Evolutionary conservation across 2,329 filamentous ascomycete genomes (phyloP), one percentile per base, ranked within the genome.

Genomic region (Claviceps lovelessii): DNA sequence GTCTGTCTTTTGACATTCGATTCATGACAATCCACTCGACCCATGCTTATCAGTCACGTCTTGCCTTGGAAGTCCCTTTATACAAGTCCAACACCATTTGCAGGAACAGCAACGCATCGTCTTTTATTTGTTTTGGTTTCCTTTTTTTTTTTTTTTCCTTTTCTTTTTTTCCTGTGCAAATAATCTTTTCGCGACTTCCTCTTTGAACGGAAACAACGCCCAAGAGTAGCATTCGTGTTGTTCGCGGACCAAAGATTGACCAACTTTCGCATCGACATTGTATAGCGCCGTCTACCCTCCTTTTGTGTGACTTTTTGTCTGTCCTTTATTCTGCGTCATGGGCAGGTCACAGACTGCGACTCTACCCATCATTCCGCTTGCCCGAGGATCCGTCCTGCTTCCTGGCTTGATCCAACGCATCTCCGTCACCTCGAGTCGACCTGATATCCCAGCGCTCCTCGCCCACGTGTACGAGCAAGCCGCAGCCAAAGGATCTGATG

Each of bases 361-460:
- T 54, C 70, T 95, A 39, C 87, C 91, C 49, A 73, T 97, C 62
- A 85, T 97, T 61, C 88, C 90, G 42, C 80, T 97, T 47, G 82
- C 88, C 53, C 83, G 85, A 64, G 86, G 85, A 60, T 80, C 83
- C 58, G 86, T 96, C 61, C 81, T 97, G 45, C 80, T 95, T 10
- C 93, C 93, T 4, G 89, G 90, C 58, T 83, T 90, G 55, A 83
- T 90, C 52, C 80, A 95, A 62, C 86, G 90, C 62, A 86, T 97
- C 60, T 83, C 88, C 54, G 85, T 96, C 53, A 82, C 85, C 45
- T 84, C 77, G 42, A 77, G 85, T 68, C 88, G 91, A 52, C 83
- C 88, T 61, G 93, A 97, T 70, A 85, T 97, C 61, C 85, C 89
- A 53, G 87, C 91, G 52, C 80, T 97, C 48, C 82, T 98, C 55